Conservation (phyloP, 2,329 filamentous ascomycete species). For the Exophiala lecanii-corni region DNA sequence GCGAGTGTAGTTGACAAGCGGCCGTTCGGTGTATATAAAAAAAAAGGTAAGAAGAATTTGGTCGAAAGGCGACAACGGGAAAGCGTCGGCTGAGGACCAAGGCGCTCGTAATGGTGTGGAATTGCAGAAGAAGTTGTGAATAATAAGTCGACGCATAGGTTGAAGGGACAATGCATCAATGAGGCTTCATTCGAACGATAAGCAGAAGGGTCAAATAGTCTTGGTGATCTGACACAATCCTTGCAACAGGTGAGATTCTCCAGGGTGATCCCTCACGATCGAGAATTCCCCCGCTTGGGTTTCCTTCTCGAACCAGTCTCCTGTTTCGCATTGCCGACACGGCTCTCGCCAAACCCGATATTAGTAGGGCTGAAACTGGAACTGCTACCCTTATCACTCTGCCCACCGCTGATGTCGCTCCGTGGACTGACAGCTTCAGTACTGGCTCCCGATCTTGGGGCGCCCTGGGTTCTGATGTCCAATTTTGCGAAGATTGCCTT, state of each 20-base stretch:
- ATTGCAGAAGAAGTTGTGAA: too few species aligned
- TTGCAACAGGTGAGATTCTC: too few species aligned
- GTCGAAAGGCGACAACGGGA: too few species aligned
- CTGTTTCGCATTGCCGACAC: not conserved
- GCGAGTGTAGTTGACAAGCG: not conserved
- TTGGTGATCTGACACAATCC: too few species aligned
- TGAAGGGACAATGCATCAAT: too few species aligned
- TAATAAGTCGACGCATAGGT: too few species aligned
- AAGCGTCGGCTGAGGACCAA: too few species aligned
- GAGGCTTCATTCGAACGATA: too few species aligned
- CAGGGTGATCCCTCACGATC: slow-evolving; percentile 3
- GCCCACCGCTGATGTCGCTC: slow-evolving; percentile 11
- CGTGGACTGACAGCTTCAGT: slow-evolving; percentile 10
- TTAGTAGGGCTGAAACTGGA: slow-evolving; percentile 18
- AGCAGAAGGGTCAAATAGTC: too few species aligned
- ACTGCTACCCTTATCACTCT: slow-evolving; percentile 17
- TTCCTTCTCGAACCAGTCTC: not conserved
- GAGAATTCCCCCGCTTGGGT: slow-evolving; percentile 6
- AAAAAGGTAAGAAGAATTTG: not conserved
- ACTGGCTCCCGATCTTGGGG: not conserved
- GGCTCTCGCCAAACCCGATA: slow-evolving; percentile 5
- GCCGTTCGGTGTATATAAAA: not conserved
- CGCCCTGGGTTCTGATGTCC: slow-evolving; percentile 45
- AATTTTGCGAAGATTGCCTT: slow-evolving; percentile 66
- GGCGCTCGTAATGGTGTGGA: too few species aligned